Base-by-base conservation (phyloP, 805 yeast genomes). In the Ogataea neopini region DNA sequence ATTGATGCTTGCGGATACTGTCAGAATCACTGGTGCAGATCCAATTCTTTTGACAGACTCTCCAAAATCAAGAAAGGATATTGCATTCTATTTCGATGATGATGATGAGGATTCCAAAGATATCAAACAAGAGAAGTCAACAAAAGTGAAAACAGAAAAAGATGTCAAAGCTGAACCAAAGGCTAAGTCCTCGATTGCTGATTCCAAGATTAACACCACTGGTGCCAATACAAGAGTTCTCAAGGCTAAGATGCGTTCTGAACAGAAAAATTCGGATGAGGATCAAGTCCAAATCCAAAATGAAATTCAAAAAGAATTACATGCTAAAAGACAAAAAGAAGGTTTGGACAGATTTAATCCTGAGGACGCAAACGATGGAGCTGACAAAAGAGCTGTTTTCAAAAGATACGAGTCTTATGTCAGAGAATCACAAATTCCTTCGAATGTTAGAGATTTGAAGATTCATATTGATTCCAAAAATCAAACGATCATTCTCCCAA, bases 351-450 rank as follows among this genome's bases (percentile, higher is more conserved):
- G 95, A 61, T 91, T 83, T 62, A 83, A 86, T 50, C 86, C 88
- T 38, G 86, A 88, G 11, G 92, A 83, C 67, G 88, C 88, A 4
- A 76, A 79, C 25, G 84, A 80, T 54, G 69, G 72, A 6, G 77
- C 75, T 18, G 90, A 83, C 44, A 73, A 74, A 54, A 81, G 77
- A 59, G 84, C 84, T 2, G 84, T 83, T n/a, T 91, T 92, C 75
- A 88, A 88, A 62, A 86, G 86, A 63, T 94, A 88, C 68, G 99
- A 92, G 71, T 90, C 98, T 0, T 92, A 92, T 67, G 83, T 91
- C 43, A 78, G 97, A 59, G 99, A 92, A 64, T 75, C 94, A 3
- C 98, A 94, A 73, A 84, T 92, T 53, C 98, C 99, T 34, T 69
- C 74, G 30, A 79, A 79, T 58, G 95, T 90, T 15, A 81, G 84